These are phyloP conservation scores for Clarireedia paspali DNA, from an alignment of 2,329 filamentous ascomycete genomes.

Conservation along the genomic window DNA sequence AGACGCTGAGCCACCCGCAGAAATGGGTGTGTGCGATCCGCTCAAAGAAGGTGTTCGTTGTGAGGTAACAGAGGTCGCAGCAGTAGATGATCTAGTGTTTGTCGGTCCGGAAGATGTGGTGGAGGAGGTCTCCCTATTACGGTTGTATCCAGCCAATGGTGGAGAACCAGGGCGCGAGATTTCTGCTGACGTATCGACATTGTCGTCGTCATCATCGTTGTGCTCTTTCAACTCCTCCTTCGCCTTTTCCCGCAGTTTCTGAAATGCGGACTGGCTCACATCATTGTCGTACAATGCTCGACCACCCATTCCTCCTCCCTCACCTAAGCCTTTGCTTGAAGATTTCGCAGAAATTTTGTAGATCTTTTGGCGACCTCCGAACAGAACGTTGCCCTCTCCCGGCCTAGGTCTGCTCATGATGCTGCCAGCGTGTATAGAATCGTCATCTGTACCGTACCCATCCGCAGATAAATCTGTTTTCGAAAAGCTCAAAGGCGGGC, in stretches of 20 bases:
- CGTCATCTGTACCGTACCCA: constrained; percentile 56
- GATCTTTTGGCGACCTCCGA: constrained; percentile 92
- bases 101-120: constrained; percentile 61
- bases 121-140: constrained; percentile 78
- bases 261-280: constrained; percentile 74
- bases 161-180: constrained; percentile 45
- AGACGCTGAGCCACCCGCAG: constrained; percentile 31
- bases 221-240: constrained; percentile 31
- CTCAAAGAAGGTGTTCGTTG: constrained; percentile 49
- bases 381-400: constrained; percentile 83
- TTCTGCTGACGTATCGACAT: constrained; percentile 22
- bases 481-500: constrained; percentile 50
- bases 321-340: constrained; percentile 33
- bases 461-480: constrained; percentile 61
- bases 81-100: constrained; percentile 69
- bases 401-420: constrained; percentile 82
- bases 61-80: constrained; percentile 81
- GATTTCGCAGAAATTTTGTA: constrained; percentile 66
- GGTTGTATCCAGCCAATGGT: constrained; percentile 56
- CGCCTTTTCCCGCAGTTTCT: constrained; percentile 54
- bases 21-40: constrained; percentile 38
- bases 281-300: constrained; percentile 81
- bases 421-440: constrained; percentile 52
- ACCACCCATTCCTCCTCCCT: constrained; percentile 47
- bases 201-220: constrained; percentile 25